phyloP scores from a whole-genome alignment of 1,284 basidiomycete species.

The Phaffia rhodozyma region DNA sequence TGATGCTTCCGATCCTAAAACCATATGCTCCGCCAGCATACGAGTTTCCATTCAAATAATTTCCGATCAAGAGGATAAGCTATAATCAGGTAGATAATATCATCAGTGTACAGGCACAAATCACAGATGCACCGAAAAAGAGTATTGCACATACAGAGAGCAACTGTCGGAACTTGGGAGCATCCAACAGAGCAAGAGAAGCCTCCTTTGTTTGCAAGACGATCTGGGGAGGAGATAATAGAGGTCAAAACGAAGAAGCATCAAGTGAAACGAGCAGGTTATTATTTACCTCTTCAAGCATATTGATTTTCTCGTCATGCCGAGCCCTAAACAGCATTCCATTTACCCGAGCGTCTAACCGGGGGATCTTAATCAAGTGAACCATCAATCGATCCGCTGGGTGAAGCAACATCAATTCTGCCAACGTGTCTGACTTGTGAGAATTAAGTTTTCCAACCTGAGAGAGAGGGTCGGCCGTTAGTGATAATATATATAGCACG shows the following conservation, averaged over 20 bases:
- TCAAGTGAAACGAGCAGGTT: not conserved
- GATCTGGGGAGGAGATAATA: slow-evolving; percentile 41
- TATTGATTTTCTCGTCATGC: slow-evolving; percentile 67
- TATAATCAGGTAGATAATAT: slow-evolving; percentile 30
- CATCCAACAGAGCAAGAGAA: slow-evolving; percentile 58
- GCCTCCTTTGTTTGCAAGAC: slow-evolving; percentile 69
- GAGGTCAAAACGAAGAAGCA: slow-evolving; percentile 32
- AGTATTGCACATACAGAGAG: slow-evolving; percentile 49
- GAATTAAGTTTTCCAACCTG: slow-evolving; percentile 83
- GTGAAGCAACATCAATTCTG: slow-evolving; percentile 77
- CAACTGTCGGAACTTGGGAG: slow-evolving; percentile 73
- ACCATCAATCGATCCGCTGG: slow-evolving; percentile 95
- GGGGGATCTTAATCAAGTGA: slow-evolving; percentile 87
- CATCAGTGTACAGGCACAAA: slow-evolving; percentile 2
- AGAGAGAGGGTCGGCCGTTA: slow-evolving; percentile 13
- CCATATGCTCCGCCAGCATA: slow-evolving; percentile 95
- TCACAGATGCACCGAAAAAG: slow-evolving; percentile 14
- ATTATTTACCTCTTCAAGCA: slow-evolving; percentile 41
- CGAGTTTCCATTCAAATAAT: slow-evolving; percentile 95
- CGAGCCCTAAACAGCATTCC: slow-evolving; percentile 83
- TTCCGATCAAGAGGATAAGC: slow-evolving; percentile 89
- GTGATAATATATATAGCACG: slow-evolving; percentile 24
- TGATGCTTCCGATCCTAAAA: slow-evolving; percentile 94
- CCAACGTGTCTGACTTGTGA: slow-evolving; percentile 68
- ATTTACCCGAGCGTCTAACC: slow-evolving; percentile 79